phyloP scores from a whole-genome alignment of 257 asterid species.

The Datura wrightii region DNA sequence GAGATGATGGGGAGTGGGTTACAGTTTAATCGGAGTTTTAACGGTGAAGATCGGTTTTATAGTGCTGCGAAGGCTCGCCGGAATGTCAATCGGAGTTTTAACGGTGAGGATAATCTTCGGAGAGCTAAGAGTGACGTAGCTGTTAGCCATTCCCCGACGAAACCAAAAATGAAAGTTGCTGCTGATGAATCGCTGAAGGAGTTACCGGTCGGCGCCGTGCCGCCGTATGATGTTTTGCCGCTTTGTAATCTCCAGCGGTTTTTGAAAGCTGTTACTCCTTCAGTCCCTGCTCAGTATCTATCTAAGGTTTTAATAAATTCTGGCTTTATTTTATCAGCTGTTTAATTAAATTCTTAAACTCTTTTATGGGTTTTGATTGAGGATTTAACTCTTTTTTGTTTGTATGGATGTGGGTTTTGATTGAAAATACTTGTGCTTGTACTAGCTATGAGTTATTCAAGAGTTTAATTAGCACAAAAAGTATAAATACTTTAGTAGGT shows the following conservation, averaged over 20 bases:
- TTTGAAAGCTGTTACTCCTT: conserved; percentile 78
- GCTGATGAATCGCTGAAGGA: conserved; percentile 52
- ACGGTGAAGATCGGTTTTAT: conserved; percentile 84
- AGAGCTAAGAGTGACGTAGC: conserved; percentile 78
- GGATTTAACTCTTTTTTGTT: not conserved
- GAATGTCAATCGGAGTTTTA: conserved; percentile 43
- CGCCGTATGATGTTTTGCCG: conserved; percentile 40
- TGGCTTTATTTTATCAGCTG: not conserved
- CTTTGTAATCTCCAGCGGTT: conserved; percentile 78
- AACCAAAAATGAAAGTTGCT: conserved; percentile 35
- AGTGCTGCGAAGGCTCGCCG: conserved; percentile 76
- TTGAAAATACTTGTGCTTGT: not conserved
- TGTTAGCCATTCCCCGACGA: conserved; percentile 32
- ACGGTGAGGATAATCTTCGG: conserved; percentile 38
- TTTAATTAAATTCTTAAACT: conserved; percentile 28
- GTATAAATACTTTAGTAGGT: not conserved
- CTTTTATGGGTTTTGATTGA: conserved; percentile 27
- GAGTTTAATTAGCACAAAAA: not conserved
- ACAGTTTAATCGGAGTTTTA: conserved; percentile 82
- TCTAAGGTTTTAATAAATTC: conserved; percentile 58
- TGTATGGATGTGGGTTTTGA: not conserved
- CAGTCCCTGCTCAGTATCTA: conserved; percentile 69
- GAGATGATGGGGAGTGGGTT: conserved; percentile 88
- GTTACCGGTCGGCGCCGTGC: conserved; percentile 36
- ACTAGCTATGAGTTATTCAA: not conserved